Evolutionary conservation across 2,329 filamentous ascomycete genomes (phyloP), one percentile per base, ranked within the genome.

Genomic region (Aureobasidium leucospermi): DNA sequence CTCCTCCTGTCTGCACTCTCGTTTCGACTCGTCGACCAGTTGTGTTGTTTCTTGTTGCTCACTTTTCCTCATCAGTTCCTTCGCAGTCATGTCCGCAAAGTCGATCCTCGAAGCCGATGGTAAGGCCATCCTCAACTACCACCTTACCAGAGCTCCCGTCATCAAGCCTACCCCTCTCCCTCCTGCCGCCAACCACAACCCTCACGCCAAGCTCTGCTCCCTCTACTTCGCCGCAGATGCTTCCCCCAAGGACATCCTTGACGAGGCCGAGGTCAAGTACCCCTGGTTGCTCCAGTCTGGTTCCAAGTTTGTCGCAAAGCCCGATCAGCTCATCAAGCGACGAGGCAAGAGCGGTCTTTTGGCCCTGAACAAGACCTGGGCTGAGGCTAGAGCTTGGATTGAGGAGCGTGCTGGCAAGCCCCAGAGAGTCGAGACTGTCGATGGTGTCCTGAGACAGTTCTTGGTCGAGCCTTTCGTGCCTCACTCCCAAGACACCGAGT

Each of bases 71-170:
- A 16, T 36, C 52, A 56, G 43, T 57, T 32, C 38, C 29, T 45
- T 39, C 39, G 38, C 48, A 49, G 83, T 72, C 72, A 95, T 95
- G 90, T 91, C 90, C 75, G 90, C 94, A 78, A 99, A 99, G 82
- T 89, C 93, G 68, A 97, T 99, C 75, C 80, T 89, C 83, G 94
- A 99, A 84, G 93, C 93, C 83, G 94, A 99, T 82, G 94, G 94
- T 85, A 99, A 99, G 89, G 94, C 94, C 85, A 97, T 99, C 82
- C 85, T 99, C 85, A 97, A 96, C 89, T 99, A 97, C 85, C 94
- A 97, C 84, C 91, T 99, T 79, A 97, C 94, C 70, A 89, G 94
- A 75, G 90, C 94, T 69, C 87, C 91, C 67, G 88, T 96, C 76
- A 96, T 99, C 85, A 97, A 96, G 88, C 89, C 93, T 68, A 93